Base-by-base conservation (phyloP, 495 filamentous ascomycete species). In the Xylaria curta region DNA sequence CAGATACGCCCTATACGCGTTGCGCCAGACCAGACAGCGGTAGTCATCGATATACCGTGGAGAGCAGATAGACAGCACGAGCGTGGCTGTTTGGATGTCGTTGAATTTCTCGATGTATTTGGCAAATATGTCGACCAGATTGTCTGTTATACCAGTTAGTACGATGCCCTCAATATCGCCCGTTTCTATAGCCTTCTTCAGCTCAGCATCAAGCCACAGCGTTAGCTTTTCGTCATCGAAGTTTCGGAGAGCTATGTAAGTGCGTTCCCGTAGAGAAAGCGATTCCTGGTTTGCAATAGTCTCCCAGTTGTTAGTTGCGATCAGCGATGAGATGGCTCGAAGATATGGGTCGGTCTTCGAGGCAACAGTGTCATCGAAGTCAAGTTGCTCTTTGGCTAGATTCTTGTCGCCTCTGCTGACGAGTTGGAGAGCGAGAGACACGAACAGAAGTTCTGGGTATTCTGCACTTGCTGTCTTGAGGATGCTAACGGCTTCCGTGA, bases 131-230 rank as follows among this genome's bases (percentile, higher is more conserved):
- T 94, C 91, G 68, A 97, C 90, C 31, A 93, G 88, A 42, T 87
- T 84, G 71, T 95, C 90, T 1, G 88, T 90, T 69, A 98, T 89
- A 21, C 96, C 96, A 0, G 96, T 96, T 4, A 99, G 87, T 10
- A 97, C 86, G 58, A 98, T 88, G 19, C 94, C 96, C 80, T 97
- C 93, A 64, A 97, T 89, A 76, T 97, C 91, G 54, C 97, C 97
- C 38, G 90, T 86, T 10, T 84, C 84, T 67, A 94, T 90, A 33
- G 89, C 90, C 33, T 88, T 86, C 12, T 84, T 75, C 0, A 91
- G 90, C 51, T 90, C 86, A 15, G 85, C 78, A 12, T 88, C 81
- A 40, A 98, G 81, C 87, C 94, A 98, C 10, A 80, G 78, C 3
- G 89, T 91, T 7, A 99, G 87, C 58, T 92, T 88, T 1, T 89